Conservation (phyloP, 306 rosid species). For the Cucurbita moschata region DNA sequence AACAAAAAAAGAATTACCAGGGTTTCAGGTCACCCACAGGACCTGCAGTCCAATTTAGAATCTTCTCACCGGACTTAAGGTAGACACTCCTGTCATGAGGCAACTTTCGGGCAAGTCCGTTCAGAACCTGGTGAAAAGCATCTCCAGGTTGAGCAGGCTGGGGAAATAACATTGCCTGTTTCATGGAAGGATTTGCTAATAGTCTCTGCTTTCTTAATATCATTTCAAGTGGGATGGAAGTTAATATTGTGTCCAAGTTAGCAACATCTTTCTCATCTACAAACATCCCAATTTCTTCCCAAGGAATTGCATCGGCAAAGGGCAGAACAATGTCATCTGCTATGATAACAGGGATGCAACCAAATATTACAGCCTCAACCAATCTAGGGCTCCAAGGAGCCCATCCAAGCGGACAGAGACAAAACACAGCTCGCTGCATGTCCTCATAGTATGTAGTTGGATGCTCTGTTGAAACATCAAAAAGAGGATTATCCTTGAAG, state of each 20-base stretch:
- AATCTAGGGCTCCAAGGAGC: constrained; percentile 98
- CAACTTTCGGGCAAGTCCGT: constrained; percentile 87
- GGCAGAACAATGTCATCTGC: constrained; percentile 96
- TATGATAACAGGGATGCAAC: constrained; percentile 94
- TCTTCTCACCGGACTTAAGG: constrained; percentile 57
- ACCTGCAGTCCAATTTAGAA: constrained; percentile 88
- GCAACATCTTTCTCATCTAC: constrained; percentile 83
- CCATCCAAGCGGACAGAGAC: constrained; percentile 98
- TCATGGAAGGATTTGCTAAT: constrained; percentile 97
- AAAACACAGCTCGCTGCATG: constrained; percentile 93
- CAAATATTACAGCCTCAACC: constrained; percentile 93
- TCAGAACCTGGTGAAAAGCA: constrained; percentile 85
- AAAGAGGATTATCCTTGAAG: constrained; percentile 87
- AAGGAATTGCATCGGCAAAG: constrained; percentile 96
- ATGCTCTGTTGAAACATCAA: constrained; percentile 90
- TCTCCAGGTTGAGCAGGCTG: constrained; percentile 87
- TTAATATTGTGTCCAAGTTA: constrained; percentile 68
- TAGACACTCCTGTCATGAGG: constrained; percentile 47
- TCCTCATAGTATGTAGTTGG: constrained; percentile 93
- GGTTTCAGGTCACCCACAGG: constrained; percentile 84
- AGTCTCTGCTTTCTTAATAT: constrained; percentile 80
- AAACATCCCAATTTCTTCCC: constrained; percentile 92
- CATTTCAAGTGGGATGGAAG: constrained; percentile 75
- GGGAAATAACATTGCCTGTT: constrained; percentile 95
- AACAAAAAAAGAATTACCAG: constrained; percentile 25